phyloP scores from a whole-genome alignment of 2,329 filamentous ascomycete genomes.

The Fusarium xylarioides region DNA sequence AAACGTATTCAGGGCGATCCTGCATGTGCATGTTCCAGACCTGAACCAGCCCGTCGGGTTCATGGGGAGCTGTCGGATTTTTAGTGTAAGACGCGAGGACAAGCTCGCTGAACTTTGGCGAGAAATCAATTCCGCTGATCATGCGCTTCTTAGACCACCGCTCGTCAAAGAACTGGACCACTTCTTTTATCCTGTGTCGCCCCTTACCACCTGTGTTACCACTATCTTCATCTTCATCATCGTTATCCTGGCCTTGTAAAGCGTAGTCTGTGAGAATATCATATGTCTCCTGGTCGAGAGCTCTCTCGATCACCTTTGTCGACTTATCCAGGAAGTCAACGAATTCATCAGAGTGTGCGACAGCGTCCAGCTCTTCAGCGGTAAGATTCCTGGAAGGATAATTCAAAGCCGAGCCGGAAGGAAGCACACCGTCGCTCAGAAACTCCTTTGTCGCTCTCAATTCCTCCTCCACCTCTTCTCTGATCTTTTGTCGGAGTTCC shows the following conservation, averaged over 20 bases:
- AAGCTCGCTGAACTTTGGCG: slow-evolving; percentile 92
- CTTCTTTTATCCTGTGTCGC: slow-evolving; percentile 81
- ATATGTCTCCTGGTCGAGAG: slow-evolving; percentile 89
- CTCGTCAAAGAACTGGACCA: slow-evolving; percentile 93
- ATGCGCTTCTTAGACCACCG: slow-evolving; percentile 97
- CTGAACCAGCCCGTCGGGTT: slow-evolving; percentile 91
- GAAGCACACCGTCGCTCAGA: slow-evolving; percentile 55
- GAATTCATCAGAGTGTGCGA: slow-evolving; percentile 92
- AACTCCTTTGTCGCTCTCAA: slow-evolving; percentile 75
- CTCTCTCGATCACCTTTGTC: slow-evolving; percentile 95
- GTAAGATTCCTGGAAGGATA: slow-evolving; percentile 85
- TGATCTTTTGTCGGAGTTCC: slow-evolving; percentile 83
- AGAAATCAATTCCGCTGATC: slow-evolving; percentile 95
- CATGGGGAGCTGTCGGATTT: slow-evolving; percentile 92
- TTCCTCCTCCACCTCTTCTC: slow-evolving; percentile 93
- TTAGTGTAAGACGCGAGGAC: slow-evolving; percentile 96
- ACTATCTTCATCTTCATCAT: slow-evolving; percentile 83
- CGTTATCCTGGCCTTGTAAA: slow-evolving; percentile 75
- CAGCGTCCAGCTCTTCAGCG: slow-evolving; percentile 85
- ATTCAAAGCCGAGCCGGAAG: slow-evolving; percentile 52
- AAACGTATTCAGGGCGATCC: slow-evolving; percentile 93
- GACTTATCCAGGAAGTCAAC: slow-evolving; percentile 94
- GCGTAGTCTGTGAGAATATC: slow-evolving; percentile 97
- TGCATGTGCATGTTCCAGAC: slow-evolving; percentile 98
- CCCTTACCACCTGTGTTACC: slow-evolving; percentile 76